Evolutionary conservation across 2,329 filamentous ascomycete genomes (phyloP), one percentile per base, ranked within the genome.

Genomic region (Blumeria hordei): DNA sequence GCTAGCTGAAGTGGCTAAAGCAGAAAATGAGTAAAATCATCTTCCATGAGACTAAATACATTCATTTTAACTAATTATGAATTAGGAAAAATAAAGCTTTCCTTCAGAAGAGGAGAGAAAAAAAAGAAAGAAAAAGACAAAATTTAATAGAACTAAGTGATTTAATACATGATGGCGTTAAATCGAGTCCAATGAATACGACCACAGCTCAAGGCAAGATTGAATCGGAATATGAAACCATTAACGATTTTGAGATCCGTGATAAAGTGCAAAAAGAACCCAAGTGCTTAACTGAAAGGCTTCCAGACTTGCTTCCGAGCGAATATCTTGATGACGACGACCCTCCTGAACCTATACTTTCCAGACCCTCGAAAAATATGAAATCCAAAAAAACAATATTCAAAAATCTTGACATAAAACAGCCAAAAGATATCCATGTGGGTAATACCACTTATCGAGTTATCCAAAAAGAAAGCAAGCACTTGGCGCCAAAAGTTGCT

Each of bases 381-480:
- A 11, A 3, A 51, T 14, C 47, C 5, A 65, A 60, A 56, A 64
- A 63, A 45, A 64, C 54, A 10, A 64, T 62, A 39, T 62, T 64
- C 34, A 9, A 56, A 1, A 59, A 61, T 16, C 55, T 60, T 11
- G 58, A 58, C 36, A 59, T 62, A 35, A 64, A 64, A 45, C 53
- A 56, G 21, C 59, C 60, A 0, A 66, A 64, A 52, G 64, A 66
- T 55, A 54, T 54, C 16, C 57, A 58, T 5, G 45, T 62, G 12
- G 64, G 64, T 7, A 58, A 55, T 5, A 66, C 64, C 8, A 66
- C 60, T 32, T 65, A 62, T 55, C 57, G 62, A 34, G 62, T 66
- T 9, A 43, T 59, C 7, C 60, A 63, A 52, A 33, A 44, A 5
- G 53, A 51, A 16, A 61, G 53, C 36, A 49, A 55, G 28, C 55